phyloP scores from a whole-genome alignment of 139 green algal genomes.

The Tetraselmis striata region DNA sequence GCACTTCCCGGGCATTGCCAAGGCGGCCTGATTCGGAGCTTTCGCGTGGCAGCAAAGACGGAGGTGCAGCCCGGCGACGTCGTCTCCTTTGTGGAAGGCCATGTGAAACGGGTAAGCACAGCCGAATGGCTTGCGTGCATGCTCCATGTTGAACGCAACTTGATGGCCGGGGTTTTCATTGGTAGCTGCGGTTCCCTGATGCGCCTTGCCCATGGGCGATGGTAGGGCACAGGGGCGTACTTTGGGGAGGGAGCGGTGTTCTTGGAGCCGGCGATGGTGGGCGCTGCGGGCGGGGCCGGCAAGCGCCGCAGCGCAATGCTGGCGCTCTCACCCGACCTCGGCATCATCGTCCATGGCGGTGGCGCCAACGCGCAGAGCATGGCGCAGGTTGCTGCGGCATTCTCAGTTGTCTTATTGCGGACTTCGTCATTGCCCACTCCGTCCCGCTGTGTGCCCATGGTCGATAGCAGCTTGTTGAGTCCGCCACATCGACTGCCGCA shows the following conservation, averaged over 20 bases:
- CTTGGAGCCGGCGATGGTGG: neutral
- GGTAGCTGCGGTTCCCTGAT: no score
- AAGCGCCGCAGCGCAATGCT: neutral
- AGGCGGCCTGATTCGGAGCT: neutral
- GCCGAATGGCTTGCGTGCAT: no score
- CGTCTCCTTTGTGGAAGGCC: conserved; percentile 8
- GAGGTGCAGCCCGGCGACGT: conserved; percentile 1
- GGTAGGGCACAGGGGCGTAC: neutral
- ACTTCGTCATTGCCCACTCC: no score
- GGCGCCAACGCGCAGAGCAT: neutral
- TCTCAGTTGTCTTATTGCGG: no score
- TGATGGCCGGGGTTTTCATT: no score
- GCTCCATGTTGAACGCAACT: neutral
- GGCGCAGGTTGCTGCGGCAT: neutral
- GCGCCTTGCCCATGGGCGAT: no score
- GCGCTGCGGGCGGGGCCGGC: neutral
- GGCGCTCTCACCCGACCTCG: neutral
- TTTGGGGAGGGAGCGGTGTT: neutral
- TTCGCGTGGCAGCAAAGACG: neutral
- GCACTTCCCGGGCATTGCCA: no score
- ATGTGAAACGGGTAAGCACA: neutral
- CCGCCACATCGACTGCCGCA: no score
- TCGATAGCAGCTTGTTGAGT: no score
- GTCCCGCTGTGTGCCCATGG: no score
- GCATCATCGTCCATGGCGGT: neutral